Evolutionary conservation across 2,329 filamentous ascomycete species (phyloP), one percentile per base, ranked within the genome.

Genomic region (Ceratocystis lukuohia): DNA sequence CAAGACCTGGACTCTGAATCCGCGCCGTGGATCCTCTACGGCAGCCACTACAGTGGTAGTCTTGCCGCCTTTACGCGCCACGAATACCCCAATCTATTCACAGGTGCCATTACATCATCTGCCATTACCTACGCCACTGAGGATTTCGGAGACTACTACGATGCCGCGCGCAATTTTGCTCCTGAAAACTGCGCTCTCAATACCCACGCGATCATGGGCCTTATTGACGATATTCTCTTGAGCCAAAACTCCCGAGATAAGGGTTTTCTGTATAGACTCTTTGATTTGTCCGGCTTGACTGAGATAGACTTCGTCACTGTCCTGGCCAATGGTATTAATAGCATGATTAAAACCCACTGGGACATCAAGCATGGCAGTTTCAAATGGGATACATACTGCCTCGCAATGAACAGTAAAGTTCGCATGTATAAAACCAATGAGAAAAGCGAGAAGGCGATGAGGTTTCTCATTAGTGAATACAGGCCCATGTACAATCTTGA

Each of bases 1-100:
- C 72, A 81, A 28, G 81, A 91, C 69, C 75, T 94, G 46, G 89
- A 83, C 0, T 82, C 88, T 0, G 77, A 82, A 0, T 79, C 78
- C 2, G 85, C 84, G 0, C 83, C 90, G 0, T 94, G 87, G 76
- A 86, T 96, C 67, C 84, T 84, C 0, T 96, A 95, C 69, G 91
- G 91, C 1, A 90, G 90, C 0, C 91, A 88, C 0, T 96, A 96
- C 72, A 88, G 90, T 0, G 91, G 91, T 1, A 87, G 86, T 0
- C 88, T 92, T 70, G 88, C 85, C 8, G 89, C 91, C 0, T 87
- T 96, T 70, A 75, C 91, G 46, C 84, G 90, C 41, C 85, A 88
- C 67, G 73, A 86, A 17, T 95, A 96, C 73, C 90, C 91, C 0
- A 85, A 93, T 41, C 76, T 87, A 6, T 94, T 88, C 75, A 93